Percentiles rank a stretch among this genome's conserved stretches.
Conservation (phyloP, 208 protist species). For the Wallacemonas sp. region DNA sequence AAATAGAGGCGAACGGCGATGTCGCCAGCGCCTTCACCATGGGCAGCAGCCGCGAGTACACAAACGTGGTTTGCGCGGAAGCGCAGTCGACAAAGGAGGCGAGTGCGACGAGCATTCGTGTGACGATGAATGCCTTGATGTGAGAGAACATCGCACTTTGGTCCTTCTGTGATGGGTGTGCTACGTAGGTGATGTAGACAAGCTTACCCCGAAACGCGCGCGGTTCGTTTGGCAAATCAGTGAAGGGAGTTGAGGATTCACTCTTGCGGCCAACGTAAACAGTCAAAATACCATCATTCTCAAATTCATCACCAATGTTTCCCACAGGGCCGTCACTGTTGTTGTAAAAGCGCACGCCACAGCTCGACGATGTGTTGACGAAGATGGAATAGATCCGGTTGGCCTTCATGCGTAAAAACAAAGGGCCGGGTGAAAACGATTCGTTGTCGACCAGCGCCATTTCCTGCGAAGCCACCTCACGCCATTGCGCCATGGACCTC, state of each 20-base stretch:
- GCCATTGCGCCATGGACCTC: constrained; percentile 65
- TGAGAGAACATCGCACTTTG: constrained; percentile 60
- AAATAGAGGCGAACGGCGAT: constrained; percentile 41
- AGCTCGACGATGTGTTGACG: constrained; percentile 87
- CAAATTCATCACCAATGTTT: constrained; percentile 80
- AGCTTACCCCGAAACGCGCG: constrained; percentile 82
- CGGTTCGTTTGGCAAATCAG: constrained; percentile 66
- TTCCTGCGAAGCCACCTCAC: constrained; percentile 60
- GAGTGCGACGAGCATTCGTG: constrained; percentile 85
- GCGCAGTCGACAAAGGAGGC: constrained; percentile 63
- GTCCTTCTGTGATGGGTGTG: constrained; percentile 18
- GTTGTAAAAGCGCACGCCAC: constrained; percentile 88
- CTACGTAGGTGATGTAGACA: constrained; percentile 69
- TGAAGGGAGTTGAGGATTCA: constrained; percentile 77
- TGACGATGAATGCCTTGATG: constrained; percentile 73
- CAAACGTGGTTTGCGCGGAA: constrained; percentile 23
- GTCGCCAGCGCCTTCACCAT: constrained; percentile 41
- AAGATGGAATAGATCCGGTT: constrained; percentile 83
- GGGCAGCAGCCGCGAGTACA: constrained; percentile 42
- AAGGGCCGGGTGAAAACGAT: constrained; percentile 59
- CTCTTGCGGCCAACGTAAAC: constrained; percentile 88
- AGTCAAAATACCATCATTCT: constrained; percentile 80
- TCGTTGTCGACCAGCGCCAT: constrained; percentile 77
- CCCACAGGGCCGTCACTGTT: constrained; percentile 78
- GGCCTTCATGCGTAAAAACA: constrained; percentile 74